A percentile compares a stretch with the other conserved stretches of the same genome.
Conservation (phyloP, 179 eudicot genomes). For the Actinidia arguta region DNA sequence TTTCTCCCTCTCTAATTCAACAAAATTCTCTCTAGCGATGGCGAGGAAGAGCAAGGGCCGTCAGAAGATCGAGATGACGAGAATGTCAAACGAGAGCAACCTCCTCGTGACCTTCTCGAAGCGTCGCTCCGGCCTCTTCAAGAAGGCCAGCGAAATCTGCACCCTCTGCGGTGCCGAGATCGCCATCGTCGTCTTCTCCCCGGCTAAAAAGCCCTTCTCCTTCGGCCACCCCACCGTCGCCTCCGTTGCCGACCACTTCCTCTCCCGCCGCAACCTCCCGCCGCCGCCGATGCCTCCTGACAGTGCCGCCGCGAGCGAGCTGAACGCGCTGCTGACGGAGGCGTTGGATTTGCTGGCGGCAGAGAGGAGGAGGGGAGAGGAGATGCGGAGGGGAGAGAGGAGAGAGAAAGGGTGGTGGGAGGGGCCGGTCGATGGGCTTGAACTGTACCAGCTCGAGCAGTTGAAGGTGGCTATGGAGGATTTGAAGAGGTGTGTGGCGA, state of each 20-base stretch:
- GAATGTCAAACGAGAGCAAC: constrained; percentile 39
- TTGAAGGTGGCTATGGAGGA: constrained; percentile 33
- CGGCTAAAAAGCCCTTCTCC: constrained; percentile 36
- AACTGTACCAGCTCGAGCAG: constrained; percentile 28
- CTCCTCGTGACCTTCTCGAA: constrained; percentile 49
- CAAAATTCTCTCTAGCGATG: constrained; percentile 24
- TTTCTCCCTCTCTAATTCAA: not conserved
- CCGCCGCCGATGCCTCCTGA: constrained; percentile 9
- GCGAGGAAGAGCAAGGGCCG: constrained; percentile 40
- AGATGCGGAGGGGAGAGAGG: constrained; percentile 24
- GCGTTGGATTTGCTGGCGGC: constrained; percentile 26
- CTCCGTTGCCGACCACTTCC: constrained; percentile 29
- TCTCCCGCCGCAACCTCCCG: constrained; percentile 2
- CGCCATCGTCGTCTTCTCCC: constrained; percentile 37
- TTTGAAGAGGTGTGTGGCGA: constrained; percentile 32
- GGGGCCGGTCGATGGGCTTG: constrained; percentile 30
- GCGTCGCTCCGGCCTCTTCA: constrained; percentile 42
- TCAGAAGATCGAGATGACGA: constrained; percentile 42
- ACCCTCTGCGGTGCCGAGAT: constrained; percentile 35
- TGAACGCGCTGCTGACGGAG: constrained; percentile 37
- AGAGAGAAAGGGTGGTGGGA: constrained; percentile 42
- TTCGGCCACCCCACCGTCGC: constrained; percentile 46
- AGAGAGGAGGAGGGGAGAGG: constrained; percentile 41
- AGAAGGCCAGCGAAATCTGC: constrained; percentile 50
- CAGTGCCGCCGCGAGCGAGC: constrained; percentile 13